Base-by-base conservation (phyloP, 306 rosid genomes). In the Geum urbanum region DNA sequence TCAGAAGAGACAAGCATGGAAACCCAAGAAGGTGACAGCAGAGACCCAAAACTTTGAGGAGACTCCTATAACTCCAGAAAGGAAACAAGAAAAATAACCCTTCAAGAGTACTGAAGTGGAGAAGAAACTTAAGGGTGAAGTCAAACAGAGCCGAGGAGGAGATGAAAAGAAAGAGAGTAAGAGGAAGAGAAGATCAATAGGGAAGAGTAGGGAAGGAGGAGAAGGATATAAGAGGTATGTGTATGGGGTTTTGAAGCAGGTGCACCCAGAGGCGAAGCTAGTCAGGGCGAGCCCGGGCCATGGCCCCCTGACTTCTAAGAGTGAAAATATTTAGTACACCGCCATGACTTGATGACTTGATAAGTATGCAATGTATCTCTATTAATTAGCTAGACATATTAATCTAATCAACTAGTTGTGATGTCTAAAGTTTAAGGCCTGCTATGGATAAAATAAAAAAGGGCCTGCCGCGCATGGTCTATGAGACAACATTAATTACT, bases 191-290 rank as follows among this genome's bases (percentile, higher is more conserved):
- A 80, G 63, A 10, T 20, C 37, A 55, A 2, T 37, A 58, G 65
- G 62, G 16, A 32, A 39, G 5, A 52, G 41, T 0, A 67, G 66
- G 11, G 70, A 64, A 45, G 60, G 71, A 4, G 82, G 47, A 55
- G 90, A 82, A 72, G 94, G 84, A 76, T 88, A 88, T 46, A 82
- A 81, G 74, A 85, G 86, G 73, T 92, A 92, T 41, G 85, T 88
- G 76, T 77, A 67, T n/a, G 84, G 10, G 77, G 90, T 90, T 7
- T 19, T 88, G 80, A 90, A 88, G 69, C 91, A 86, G 58, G 96
- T 92, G 50, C 98, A 2, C 2, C 2, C 32, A 27, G 32, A 27
- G 32, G 32, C 32, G 32, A 2, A 27, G 32, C 32, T 27, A 27
- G 32, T 27, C 32, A 27, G 32, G 32, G 32, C 32, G 32, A 27